A percentile compares a stretch with the other conserved stretches of the same genome.
These are phyloP conservation scores for Ogataea ramenticola DNA, from an alignment of 805 yeast species.

Conservation along the genomic window DNA sequence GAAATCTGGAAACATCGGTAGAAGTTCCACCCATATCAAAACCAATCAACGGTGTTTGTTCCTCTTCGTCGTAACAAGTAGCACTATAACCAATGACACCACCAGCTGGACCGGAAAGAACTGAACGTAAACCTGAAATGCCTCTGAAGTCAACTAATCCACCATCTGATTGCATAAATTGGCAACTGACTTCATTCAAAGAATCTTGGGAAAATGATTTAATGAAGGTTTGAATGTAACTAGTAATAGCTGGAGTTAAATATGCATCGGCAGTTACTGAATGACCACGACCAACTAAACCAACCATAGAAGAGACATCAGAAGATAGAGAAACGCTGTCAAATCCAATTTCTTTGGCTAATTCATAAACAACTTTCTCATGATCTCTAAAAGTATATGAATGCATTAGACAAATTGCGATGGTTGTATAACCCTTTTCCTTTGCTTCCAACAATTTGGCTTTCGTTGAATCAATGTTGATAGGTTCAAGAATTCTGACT, in stretches of 20 bases:
- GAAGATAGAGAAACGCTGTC: conserved; percentile 22
- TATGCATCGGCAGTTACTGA: conserved; percentile 33
- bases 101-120: conserved; percentile 88
- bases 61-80: conserved; percentile 50
- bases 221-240: conserved; percentile 25
- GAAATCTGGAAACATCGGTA: conserved; percentile 65
- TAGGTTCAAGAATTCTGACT: conserved; percentile 27
- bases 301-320: conserved; percentile 26
- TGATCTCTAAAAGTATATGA: conserved; percentile 28
- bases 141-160: conserved; percentile 70
- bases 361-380: conserved; percentile 22
- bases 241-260: conserved; percentile 28
- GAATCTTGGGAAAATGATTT: conserved; percentile 21
- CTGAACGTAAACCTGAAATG: conserved; percentile 75
- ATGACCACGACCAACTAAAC: conserved; percentile 27
- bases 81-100: conserved; percentile 83
- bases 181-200: conserved; percentile 25
- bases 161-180: conserved; percentile 86
- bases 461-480: conserved; percentile 13
- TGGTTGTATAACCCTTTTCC: conserved; percentile 18
- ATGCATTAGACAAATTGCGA: conserved; percentile 27
- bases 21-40: conserved; percentile 53
- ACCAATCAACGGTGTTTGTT: conserved; percentile 51
- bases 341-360: conserved; percentile 35
- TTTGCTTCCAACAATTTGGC: conserved; percentile 13